These are phyloP conservation scores for Arthrobotrys musiformis DNA, from an alignment of 2,329 filamentous ascomycete genomes.

Conservation along the genomic window DNA sequence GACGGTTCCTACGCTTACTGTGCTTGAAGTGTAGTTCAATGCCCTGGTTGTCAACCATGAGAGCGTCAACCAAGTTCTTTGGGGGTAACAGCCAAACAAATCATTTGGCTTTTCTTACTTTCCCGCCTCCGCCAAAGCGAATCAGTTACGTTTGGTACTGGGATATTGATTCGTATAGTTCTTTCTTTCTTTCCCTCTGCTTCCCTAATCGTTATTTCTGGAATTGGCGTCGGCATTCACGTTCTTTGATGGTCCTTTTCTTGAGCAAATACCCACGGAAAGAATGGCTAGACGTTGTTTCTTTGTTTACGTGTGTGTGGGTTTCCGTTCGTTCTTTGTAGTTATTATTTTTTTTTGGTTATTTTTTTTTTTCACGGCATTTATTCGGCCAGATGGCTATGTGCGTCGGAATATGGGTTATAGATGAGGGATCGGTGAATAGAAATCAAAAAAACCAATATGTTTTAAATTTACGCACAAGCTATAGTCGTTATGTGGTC, in stretches of 20 bases:
- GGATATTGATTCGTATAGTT: background rate
- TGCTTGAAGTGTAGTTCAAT: slow-evolving; percentile 65
- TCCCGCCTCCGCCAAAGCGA: background rate
- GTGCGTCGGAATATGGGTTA: background rate
- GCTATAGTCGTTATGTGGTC: background rate
- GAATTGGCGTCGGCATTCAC: slow-evolving; percentile 4
- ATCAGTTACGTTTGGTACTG: background rate
- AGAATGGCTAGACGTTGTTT: slow-evolving; percentile 8
- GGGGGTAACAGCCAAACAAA: no score
- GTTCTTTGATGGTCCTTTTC: background rate
- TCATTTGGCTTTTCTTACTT: background rate
- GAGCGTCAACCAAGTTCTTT: background rate
- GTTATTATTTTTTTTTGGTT: background rate
- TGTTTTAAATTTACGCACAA: background rate
- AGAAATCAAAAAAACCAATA: background rate
- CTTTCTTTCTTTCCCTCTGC: background rate
- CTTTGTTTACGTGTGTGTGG: background rate
- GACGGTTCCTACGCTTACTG: slow-evolving; percentile 77
- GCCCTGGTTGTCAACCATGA: background rate
- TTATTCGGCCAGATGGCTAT: background rate
- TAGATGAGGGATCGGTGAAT: slow-evolving; percentile 7
- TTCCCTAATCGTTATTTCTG: background rate
- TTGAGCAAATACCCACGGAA: slow-evolving; percentile 14
- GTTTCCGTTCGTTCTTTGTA: background rate
- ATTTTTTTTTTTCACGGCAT: background rate